Percentiles rank a stretch among this genome's conserved stretches.
Evolutionary conservation across 2,329 filamentous ascomycete genomes (phyloP).

Genomic region (Penicillium sp.): DNA sequence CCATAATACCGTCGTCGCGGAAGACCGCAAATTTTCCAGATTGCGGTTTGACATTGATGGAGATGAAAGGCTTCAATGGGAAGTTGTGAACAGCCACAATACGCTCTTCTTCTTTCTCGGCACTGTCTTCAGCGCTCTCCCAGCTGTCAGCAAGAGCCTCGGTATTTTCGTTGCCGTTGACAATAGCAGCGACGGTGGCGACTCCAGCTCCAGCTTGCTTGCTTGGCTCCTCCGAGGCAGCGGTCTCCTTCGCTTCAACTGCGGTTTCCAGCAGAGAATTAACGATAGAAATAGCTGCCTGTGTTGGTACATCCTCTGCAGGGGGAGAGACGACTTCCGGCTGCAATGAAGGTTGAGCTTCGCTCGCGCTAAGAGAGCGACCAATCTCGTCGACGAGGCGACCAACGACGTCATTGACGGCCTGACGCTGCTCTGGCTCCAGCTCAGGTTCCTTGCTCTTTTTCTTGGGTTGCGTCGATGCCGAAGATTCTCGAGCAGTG

Average conservation of each 20-base stretch:
- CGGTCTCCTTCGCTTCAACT: conserved; percentile 49
- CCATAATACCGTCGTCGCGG: conserved; percentile 80
- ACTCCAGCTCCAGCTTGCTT: conserved; percentile 38
- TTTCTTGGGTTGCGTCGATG: conserved; percentile 19
- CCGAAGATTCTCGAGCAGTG: conserved; percentile 21
- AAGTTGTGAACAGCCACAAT: conserved; percentile 89
- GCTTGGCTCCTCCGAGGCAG: conserved; percentile 54
- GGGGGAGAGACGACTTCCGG: conserved; percentile 44
- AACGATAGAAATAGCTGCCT: conserved; percentile 39
- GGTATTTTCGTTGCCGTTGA: conserved; percentile 61
- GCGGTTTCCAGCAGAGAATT: conserved; percentile 44
- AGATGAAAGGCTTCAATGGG: conserved; percentile 94
- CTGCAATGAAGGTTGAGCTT: conserved; percentile 54
- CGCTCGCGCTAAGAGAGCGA: conserved; percentile 53
- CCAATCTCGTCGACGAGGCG: conserved; percentile 66
- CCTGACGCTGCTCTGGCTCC: conserved; percentile 58
- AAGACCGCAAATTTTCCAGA: conserved; percentile 61
- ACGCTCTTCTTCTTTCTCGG: conserved; percentile 68
- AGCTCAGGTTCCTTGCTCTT: conserved; percentile 30
- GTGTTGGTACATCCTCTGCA: conserved; percentile 40
- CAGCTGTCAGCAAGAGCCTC: conserved; percentile 78
- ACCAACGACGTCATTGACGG: conserved; percentile 71
- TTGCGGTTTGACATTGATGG: conserved; percentile 68
- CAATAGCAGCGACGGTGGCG: conserved; percentile 54
- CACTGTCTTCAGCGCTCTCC: conserved; percentile 77